A percentile compares a stretch with the other conserved stretches of the same genome.
Evolutionary conservation across 345 rosid genomes (phyloP).

Genomic region (Xanthoceras sorbifolium): DNA sequence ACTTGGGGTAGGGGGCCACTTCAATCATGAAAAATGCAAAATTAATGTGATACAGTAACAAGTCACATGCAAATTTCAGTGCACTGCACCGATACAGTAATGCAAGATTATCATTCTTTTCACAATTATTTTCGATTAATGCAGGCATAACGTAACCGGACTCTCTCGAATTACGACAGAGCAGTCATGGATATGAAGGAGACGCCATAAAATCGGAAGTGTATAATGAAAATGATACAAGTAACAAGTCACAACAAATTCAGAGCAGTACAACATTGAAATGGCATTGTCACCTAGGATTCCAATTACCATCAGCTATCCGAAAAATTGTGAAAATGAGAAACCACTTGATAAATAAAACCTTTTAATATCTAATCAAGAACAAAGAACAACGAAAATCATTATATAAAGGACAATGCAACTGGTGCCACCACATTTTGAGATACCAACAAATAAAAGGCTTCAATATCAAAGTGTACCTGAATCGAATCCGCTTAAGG

Average conservation of each 20-base stretch:
- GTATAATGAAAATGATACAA: background rate
- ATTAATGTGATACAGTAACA: conserved; percentile 11
- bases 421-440: no score
- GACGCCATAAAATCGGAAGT: conserved; percentile 14
- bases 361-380: conserved; percentile 9
- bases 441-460: conserved; percentile 14
- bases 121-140: background rate
- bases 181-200: background rate
- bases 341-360: conserved; percentile 14
- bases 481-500: conserved; percentile 90
- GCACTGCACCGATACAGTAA: background rate
- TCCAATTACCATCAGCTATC: conserved; percentile 17
- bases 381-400: background rate
- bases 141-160: background rate
- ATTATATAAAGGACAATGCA: no score
- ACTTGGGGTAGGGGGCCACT: conserved; percentile 25
- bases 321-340: background rate
- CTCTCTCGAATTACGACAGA: conserved; percentile 8
- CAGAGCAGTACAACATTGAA: background rate
- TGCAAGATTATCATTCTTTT: background rate
- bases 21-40: conserved; percentile 11
- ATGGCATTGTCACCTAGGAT: background rate
- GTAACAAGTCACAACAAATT: conserved; percentile 21
- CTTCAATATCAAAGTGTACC: conserved; percentile 48
- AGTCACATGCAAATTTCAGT: conserved; percentile 24